phyloP scores from a whole-genome alignment of 2,329 filamentous ascomycete species.

The Cytospora piceicola region DNA sequence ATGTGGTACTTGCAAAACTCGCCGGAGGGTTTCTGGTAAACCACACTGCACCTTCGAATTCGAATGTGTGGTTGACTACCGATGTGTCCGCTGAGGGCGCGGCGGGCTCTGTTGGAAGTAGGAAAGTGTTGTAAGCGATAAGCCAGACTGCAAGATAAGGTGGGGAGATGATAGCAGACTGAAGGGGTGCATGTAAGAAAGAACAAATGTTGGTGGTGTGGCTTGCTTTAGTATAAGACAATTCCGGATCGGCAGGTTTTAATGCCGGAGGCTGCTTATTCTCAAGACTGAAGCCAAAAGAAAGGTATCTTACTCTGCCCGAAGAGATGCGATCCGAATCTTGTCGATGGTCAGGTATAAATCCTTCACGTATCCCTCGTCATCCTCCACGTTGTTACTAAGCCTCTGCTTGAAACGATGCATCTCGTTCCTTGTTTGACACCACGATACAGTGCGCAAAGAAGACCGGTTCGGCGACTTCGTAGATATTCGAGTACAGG shows the following conservation, averaged over 20 bases:
- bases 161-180: neutral
- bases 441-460: neutral
- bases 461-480: neutral
- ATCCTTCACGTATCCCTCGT: slow-evolving; percentile 29
- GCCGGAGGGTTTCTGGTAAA: slow-evolving; percentile 24
- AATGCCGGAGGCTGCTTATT: neutral
- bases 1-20: slow-evolving; percentile 28
- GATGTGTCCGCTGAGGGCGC: slow-evolving; percentile 21
- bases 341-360: slow-evolving; percentile 25
- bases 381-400: slow-evolving; percentile 25
- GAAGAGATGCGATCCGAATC: slow-evolving; percentile 26
- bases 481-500: neutral
- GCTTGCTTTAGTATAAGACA: neutral
- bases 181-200: neutral
- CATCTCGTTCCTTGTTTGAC: slow-evolving; percentile 7
- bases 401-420: slow-evolving; percentile 23
- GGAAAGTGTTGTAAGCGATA: slow-evolving; percentile 12
- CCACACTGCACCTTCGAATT: slow-evolving; percentile 22
- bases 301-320: slow-evolving; percentile 27
- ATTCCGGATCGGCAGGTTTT: neutral
- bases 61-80: slow-evolving; percentile 21
- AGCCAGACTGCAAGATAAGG: neutral
- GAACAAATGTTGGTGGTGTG: neutral
- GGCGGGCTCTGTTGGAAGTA: slow-evolving; percentile 24
- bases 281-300: neutral